Evolutionary conservation across 2,329 filamentous ascomycete species (phyloP), one percentile per base, ranked within the genome.

Genomic region (Clonostachys rosea): DNA sequence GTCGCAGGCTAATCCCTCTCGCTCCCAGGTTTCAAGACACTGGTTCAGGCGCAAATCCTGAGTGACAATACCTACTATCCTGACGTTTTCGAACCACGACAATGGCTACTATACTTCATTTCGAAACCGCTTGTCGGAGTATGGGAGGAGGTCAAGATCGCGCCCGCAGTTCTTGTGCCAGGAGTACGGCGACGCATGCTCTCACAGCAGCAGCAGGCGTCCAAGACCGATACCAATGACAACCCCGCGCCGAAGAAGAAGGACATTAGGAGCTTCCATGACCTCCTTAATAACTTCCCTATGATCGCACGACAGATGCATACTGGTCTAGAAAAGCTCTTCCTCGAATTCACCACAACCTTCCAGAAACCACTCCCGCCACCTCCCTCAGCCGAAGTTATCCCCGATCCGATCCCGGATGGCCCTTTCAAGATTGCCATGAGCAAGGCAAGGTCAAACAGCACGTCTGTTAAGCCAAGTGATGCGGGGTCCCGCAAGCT

Each of bases 291-390:
- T 55, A 84, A 91, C 56, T 99, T 97, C 55, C 94, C 94, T 2
- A 88, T 95, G 81, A 97, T 99, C 57, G 91, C 91, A 20, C 81
- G 89, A 50, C 94, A 99, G 66, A 96, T 99, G 91, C 91, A 96
- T 57, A 81, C 86, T 3, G 94, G 94, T 0, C 69, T 99, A 34
- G 92, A 99, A 59, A 86, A 85, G 58, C 71, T 97, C 24, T 96
- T 97, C 60, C 84, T 86, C 50, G 91, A 97, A 56, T 97, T 99
- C 63, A 86, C 83, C 6, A 82, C 82, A 41, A 87, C 92, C 47
- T 86, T 96, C 54, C 89, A 95, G 54, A 91, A 88, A 59, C 90
- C 90, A 6, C 67, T 95, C 6, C 90, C 90, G 4, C 86, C 87
- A 14, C 86, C 87, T 2, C 87, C 82, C 2, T 83, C 83, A 2